Percentiles rank a stretch among this genome's conserved stretches.
These are phyloP conservation scores for Gonium pectorale DNA, from an alignment of 139 green algal species.

Conservation along the genomic window DNA sequence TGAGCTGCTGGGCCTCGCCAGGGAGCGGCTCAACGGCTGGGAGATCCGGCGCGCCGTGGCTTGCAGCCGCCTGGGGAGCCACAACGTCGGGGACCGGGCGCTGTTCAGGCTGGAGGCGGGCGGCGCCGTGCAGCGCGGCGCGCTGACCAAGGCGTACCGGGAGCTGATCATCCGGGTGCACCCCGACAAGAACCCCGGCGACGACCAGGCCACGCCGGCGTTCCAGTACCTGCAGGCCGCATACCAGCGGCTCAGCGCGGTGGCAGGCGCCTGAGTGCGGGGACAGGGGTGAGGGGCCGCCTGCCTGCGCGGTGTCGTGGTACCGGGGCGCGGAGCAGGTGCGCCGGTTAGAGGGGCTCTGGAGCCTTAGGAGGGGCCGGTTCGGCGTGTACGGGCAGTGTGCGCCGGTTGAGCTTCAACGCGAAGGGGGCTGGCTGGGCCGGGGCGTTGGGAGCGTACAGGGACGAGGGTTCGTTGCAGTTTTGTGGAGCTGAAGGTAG, in stretches of 20 bases:
- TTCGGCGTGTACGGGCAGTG: too few species aligned
- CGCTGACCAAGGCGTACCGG: background rate
- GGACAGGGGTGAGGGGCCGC: too few species aligned
- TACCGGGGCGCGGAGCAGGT: too few species aligned
- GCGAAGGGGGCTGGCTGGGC: too few species aligned
- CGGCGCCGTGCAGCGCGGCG: background rate
- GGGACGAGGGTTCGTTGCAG: too few species aligned
- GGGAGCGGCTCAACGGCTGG: slow-evolving; percentile 14
- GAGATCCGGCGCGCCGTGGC: slow-evolving; percentile 35
- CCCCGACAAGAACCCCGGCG: slow-evolving; percentile 28
- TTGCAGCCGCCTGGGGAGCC: slow-evolving; percentile 4
- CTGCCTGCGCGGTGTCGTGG: too few species aligned
- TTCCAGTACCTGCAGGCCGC: slow-evolving; percentile 36
- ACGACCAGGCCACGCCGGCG: slow-evolving; percentile 21
- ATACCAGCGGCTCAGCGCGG: background rate
- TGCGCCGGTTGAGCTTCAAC: too few species aligned
- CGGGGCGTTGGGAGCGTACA: too few species aligned
- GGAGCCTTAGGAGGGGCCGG: too few species aligned
- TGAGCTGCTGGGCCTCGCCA: slow-evolving; percentile 24
- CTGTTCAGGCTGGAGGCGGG: slow-evolving; percentile 7
- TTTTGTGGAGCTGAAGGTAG: too few species aligned
- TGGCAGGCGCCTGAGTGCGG: background rate
- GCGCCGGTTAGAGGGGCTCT: too few species aligned
- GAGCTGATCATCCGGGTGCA: slow-evolving; percentile 18
- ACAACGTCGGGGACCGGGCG: slow-evolving; percentile 5